A percentile compares a stretch with the other conserved stretches of the same genome.
Conservation (phyloP, 2,329 filamentous ascomycete genomes). For the Epichloe hybrida region DNA sequence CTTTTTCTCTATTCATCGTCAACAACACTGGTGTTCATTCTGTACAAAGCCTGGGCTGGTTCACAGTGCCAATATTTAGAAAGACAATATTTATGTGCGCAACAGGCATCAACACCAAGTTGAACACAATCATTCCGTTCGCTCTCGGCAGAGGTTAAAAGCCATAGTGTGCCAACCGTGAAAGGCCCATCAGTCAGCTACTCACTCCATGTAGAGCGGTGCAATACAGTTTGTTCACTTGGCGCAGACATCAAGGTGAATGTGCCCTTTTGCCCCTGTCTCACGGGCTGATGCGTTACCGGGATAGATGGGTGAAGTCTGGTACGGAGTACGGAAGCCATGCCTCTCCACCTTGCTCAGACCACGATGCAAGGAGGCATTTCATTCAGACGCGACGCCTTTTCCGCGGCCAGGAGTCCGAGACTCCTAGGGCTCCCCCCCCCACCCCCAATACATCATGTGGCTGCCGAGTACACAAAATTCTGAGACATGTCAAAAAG, state of each 20-base stretch:
- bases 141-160: not conserved
- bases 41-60: not conserved
- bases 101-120: not conserved
- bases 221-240: not conserved
- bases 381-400: not conserved
- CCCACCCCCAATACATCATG: not conserved
- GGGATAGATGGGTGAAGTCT: not conserved
- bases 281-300: not conserved
- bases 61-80: not conserved
- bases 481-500: not conserved
- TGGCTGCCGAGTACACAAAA: not conserved
- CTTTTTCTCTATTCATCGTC: not conserved
- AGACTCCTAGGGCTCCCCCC: not conserved
- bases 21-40: not conserved
- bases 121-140: not conserved
- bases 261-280: not conserved
- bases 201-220: not conserved
- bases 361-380: conserved; percentile 2
- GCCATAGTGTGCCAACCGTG: not conserved
- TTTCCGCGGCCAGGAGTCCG: not conserved
- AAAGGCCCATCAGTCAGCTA: not conserved
- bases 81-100: not conserved
- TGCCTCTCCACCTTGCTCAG: not conserved
- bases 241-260: not conserved
- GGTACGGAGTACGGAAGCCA: not conserved